Conservation (phyloP, 208 protist genomes). For the Acanthamoeba culbertsoni region DNA sequence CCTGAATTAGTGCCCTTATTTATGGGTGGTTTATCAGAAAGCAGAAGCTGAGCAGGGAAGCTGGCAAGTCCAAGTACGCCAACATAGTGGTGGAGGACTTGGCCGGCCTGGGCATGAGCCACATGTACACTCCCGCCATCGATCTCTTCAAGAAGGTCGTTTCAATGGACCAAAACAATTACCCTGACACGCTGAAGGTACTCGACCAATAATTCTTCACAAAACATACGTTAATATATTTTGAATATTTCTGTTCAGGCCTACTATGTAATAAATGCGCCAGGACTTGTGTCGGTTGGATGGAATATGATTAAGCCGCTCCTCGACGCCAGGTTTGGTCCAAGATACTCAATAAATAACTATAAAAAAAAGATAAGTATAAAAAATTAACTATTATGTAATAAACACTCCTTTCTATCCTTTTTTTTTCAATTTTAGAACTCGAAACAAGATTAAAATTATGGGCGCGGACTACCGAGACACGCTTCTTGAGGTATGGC, state of each 20-base stretch:
- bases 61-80: slow-evolving; percentile 28
- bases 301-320: slow-evolving; percentile 42
- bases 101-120: slow-evolving; percentile 30
- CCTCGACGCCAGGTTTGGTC: neutral
- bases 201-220: neutral
- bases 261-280: slow-evolving; percentile 28
- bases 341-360: neutral
- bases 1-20: neutral
- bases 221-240: neutral
- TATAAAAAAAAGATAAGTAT: too few relatives aligned
- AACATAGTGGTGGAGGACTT: slow-evolving; percentile 53
- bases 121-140: slow-evolving; percentile 43
- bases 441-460: slow-evolving; percentile 37
- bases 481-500: slow-evolving; percentile 7
- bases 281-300: neutral
- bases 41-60: neutral
- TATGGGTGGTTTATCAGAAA: neutral
- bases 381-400: too few relatives aligned
- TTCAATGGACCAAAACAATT: slow-evolving; percentile 37
- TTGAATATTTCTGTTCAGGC: neutral
- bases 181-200: slow-evolving; percentile 50
- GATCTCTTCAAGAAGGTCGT: slow-evolving; percentile 39
- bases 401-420: neutral
- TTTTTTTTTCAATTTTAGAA: neutral
- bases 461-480: neutral